Evolutionary conservation across 73 alveolate genomes (phyloP).

Genomic region (Breviolum minutum): DNA sequence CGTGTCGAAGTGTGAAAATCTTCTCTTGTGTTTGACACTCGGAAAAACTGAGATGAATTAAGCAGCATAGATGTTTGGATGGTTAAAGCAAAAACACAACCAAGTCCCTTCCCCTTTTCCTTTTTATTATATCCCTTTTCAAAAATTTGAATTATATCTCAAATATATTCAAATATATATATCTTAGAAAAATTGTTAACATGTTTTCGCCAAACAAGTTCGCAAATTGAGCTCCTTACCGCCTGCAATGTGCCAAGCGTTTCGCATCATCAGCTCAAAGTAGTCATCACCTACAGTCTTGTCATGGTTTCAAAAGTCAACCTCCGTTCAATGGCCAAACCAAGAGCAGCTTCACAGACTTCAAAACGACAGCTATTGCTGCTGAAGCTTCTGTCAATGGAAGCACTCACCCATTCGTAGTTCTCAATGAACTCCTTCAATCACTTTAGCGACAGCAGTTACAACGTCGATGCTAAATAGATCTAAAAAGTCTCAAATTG

Average conservation of each 20-base stretch:
- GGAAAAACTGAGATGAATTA: too few relatives aligned
- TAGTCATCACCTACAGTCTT: constrained; percentile 42
- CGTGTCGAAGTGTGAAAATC: too few relatives aligned
- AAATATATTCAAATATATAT: not conserved
- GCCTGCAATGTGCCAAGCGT: constrained; percentile 90
- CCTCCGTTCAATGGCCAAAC: not conserved
- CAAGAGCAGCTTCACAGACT: not conserved
- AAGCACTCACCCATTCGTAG: constrained; percentile 67
- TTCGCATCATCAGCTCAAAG: constrained; percentile 88
- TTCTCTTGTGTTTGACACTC: too few relatives aligned
- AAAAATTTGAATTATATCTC: too few relatives aligned
- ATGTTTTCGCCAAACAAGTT: not conserved
- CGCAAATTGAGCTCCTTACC: not conserved
- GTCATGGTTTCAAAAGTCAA: not conserved
- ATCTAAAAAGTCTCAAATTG: not conserved
- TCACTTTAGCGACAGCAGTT: not conserved
- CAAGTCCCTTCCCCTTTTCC: too few relatives aligned
- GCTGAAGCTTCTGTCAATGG: constrained; percentile 55
- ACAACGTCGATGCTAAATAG: not conserved
- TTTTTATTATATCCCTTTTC: too few relatives aligned
- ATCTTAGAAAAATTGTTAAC: not conserved
- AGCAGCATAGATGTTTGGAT: too few relatives aligned
- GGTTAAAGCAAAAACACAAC: too few relatives aligned
- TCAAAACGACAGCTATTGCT: not conserved
- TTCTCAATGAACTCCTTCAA: constrained; percentile 40